Conservation (phyloP, 2,329 filamentous ascomycete genomes). For the Pseudogymnoascus sp. region DNA sequence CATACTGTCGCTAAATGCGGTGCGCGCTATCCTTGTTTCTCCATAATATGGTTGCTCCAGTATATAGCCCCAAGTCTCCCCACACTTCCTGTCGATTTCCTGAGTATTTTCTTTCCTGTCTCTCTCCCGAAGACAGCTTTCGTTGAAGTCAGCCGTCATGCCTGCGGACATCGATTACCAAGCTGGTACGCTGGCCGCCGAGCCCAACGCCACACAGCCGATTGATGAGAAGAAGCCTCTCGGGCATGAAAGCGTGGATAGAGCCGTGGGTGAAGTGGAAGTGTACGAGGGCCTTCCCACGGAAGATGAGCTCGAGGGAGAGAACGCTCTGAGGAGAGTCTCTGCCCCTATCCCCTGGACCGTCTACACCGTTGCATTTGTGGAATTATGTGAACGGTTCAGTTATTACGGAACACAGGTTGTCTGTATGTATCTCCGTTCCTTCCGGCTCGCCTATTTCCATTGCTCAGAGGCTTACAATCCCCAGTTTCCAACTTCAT, state of each 20-base stretch:
- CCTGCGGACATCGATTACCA: neutral
- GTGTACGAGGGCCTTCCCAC: constrained; percentile 9
- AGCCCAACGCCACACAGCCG: neutral
- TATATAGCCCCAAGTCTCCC: constrained; percentile 5
- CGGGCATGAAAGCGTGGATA: neutral
- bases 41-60: constrained; percentile 6
- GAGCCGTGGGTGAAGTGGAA: neutral
- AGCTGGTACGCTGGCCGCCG: neutral
- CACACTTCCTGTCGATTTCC: neutral
- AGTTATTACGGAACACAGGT: constrained; percentile 58
- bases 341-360: constrained; percentile 19
- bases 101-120: constrained; percentile 1
- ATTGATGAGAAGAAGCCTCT: constrained; percentile 4
- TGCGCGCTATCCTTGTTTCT: neutral
- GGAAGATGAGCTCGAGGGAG: constrained; percentile 10
- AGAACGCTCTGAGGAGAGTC: constrained; percentile 10
- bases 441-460: neutral
- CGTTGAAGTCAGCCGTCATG: constrained; percentile 6
- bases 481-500: constrained; percentile 44
- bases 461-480: constrained; percentile 15
- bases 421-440: constrained; percentile 41
- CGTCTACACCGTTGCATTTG: constrained; percentile 47
- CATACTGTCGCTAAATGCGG: neutral
- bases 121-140: constrained; percentile 1
- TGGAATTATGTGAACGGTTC: constrained; percentile 59